phyloP scores from a whole-genome alignment of 257 asterid genomes.

The Lycium ferocissimum region DNA sequence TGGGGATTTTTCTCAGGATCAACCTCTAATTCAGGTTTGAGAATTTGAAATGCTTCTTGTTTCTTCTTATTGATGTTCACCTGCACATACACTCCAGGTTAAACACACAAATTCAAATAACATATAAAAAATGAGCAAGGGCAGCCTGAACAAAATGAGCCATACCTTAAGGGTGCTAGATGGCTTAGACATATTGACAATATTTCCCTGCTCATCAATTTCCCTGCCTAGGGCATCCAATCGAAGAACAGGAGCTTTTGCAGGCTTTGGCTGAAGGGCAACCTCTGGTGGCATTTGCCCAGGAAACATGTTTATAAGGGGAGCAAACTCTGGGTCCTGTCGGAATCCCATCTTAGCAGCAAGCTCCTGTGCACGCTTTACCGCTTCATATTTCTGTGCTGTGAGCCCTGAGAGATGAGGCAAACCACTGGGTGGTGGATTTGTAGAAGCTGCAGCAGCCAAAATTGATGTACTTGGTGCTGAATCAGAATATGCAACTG shows the following conservation, averaged over 20 bases:
- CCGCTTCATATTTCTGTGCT: slow-evolving; percentile 81
- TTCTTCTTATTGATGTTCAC: slow-evolving; percentile 97
- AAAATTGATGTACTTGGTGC: slow-evolving; percentile 40
- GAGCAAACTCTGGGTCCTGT: slow-evolving; percentile 94
- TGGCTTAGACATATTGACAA: slow-evolving; percentile 77
- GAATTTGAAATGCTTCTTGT: slow-evolving; percentile 93
- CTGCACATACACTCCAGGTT: slow-evolving; percentile 44
- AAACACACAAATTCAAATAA: neutral
- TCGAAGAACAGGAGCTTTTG: slow-evolving; percentile 92
- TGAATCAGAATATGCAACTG: slow-evolving; percentile 47
- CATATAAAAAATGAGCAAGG: neutral
- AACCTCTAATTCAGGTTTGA: slow-evolving; percentile 92
- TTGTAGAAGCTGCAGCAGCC: slow-evolving; percentile 43
- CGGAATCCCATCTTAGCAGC: slow-evolving; percentile 98
- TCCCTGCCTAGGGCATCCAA: slow-evolving; percentile 97
- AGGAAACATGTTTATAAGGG: slow-evolving; percentile 88
- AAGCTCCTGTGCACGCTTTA: slow-evolving; percentile 94
- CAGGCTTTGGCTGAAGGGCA: slow-evolving; percentile 83
- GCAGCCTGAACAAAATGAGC: neutral
- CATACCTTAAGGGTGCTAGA: slow-evolving; percentile 94
- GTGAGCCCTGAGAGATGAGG: slow-evolving; percentile 83
- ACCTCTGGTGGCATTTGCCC: slow-evolving; percentile 86
- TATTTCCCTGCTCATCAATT: slow-evolving; percentile 92
- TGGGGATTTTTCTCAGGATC: slow-evolving; percentile 90
- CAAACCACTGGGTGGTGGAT: slow-evolving; percentile 56